phyloP scores from a whole-genome alignment of 2,329 filamentous ascomycete genomes.

The Triangularia setosa region DNA sequence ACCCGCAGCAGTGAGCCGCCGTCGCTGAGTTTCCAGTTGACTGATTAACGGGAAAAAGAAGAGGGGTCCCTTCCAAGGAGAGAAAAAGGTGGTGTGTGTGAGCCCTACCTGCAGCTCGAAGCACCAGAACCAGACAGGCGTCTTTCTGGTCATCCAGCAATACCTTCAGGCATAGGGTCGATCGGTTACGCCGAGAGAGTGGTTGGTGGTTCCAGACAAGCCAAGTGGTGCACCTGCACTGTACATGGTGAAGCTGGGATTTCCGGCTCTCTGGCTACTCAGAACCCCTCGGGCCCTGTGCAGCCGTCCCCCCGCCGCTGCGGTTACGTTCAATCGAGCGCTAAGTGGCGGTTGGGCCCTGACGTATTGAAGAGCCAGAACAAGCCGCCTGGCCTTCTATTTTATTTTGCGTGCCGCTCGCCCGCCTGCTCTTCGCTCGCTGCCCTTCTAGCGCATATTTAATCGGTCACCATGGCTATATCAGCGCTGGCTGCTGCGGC shows the following conservation, averaged over 20 bases:
- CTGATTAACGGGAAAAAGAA: neutral
- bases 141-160: neutral
- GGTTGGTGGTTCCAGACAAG: neutral
- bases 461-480: constrained; percentile 28
- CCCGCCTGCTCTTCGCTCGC: constrained; percentile 10
- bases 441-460: constrained; percentile 7
- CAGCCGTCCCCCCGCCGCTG: neutral
- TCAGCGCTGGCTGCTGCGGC: constrained; percentile 30
- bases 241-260: neutral
- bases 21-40: neutral
- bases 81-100: neutral
- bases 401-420: constrained; percentile 12
- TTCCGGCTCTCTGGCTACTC: neutral
- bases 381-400: neutral
- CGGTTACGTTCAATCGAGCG: neutral
- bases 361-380: neutral
- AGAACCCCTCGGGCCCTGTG: neutral
- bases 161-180: neutral
- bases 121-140: neutral
- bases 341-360: neutral
- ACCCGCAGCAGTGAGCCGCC: neutral
- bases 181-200: neutral
- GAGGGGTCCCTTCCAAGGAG: neutral
- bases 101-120: neutral
- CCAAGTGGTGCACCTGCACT: neutral